Evolutionary conservation across 2,329 filamentous ascomycete genomes (phyloP).

Genomic region (Trichoderma koningiopsis): DNA sequence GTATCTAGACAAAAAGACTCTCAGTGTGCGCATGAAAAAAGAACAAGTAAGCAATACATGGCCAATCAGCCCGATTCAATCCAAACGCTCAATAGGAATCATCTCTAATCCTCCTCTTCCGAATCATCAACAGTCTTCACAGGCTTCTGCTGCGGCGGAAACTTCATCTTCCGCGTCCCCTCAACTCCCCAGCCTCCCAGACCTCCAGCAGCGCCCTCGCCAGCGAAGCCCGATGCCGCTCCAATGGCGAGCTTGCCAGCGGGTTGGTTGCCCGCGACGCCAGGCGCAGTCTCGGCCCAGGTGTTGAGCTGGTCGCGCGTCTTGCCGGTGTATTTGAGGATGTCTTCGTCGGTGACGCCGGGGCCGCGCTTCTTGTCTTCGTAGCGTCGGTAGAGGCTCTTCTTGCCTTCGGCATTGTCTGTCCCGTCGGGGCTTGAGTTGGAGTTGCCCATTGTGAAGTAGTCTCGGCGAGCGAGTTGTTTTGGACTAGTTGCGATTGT

Average conservation of each 20-base stretch:
- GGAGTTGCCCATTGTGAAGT: not conserved
- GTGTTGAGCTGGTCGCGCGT: slow-evolving; percentile 38
- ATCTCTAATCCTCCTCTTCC: slow-evolving; percentile 6
- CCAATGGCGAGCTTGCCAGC: slow-evolving; percentile 41
- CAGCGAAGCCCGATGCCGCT: slow-evolving; percentile 36
- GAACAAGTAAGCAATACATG: not conserved
- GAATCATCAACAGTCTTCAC: slow-evolving; percentile 12
- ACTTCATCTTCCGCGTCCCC: slow-evolving; percentile 41
- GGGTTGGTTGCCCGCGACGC: slow-evolving; percentile 45
- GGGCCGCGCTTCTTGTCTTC: slow-evolving; percentile 38
- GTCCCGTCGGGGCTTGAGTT: not conserved
- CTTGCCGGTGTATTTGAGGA: slow-evolving; percentile 47
- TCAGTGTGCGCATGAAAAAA: not conserved
- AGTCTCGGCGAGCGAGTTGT: no score
- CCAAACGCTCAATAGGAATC: not conserved
- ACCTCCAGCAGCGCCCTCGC: slow-evolving; percentile 36
- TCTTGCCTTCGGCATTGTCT: slow-evolving; percentile 26
- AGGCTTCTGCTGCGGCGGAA: slow-evolving; percentile 34
- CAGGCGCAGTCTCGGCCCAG: slow-evolving; percentile 44
- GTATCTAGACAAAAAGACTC: not conserved
- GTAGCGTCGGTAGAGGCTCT: slow-evolving; percentile 38
- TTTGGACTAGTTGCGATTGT: not conserved
- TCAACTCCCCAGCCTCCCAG: slow-evolving; percentile 41
- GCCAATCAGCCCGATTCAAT: not conserved
- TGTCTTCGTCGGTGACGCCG: slow-evolving; percentile 43